A percentile compares a stretch with the other conserved stretches of the same genome.
Conservation (phyloP, 73 alveolate genomes). For the Paramecium pentaurelia region DNA sequence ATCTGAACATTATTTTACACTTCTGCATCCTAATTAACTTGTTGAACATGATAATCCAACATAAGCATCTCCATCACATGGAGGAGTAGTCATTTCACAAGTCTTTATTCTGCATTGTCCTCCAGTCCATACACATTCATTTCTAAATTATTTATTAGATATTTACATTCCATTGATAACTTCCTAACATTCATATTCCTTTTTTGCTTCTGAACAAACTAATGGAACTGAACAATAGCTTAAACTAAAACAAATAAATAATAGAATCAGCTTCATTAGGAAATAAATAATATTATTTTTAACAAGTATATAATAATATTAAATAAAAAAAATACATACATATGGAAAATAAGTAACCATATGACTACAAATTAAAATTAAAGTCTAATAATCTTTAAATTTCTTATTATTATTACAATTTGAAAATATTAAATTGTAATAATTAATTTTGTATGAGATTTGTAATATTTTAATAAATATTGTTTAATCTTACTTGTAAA, state of each 20-base stretch:
- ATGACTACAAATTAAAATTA: background rate
- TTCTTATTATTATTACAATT: too few species aligned
- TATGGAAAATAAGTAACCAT: background rate
- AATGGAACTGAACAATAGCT: background rate
- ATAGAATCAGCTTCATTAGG: background rate
- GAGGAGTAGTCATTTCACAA: background rate
- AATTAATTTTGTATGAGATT: background rate
- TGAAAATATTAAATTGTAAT: too few species aligned
- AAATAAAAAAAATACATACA: background rate
- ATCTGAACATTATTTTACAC: background rate
- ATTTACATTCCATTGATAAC: background rate
- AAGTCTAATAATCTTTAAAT: background rate
- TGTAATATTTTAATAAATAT: background rate
- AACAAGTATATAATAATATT: background rate
- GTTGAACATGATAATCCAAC: background rate
- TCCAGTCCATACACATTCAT: background rate
- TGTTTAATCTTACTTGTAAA: background rate
- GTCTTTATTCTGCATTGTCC: background rate
- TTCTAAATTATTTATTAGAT: background rate
- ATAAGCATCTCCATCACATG: background rate
- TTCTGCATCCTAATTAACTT: background rate
- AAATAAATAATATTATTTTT: background rate
- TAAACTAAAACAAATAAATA: background rate
- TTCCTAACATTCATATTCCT: background rate
- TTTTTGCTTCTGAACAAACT: background rate